Evolutionary conservation across 306 rosid species (phyloP), one percentile per base, ranked within the genome.

Genomic region (Hippophae gyantsensis): DNA sequence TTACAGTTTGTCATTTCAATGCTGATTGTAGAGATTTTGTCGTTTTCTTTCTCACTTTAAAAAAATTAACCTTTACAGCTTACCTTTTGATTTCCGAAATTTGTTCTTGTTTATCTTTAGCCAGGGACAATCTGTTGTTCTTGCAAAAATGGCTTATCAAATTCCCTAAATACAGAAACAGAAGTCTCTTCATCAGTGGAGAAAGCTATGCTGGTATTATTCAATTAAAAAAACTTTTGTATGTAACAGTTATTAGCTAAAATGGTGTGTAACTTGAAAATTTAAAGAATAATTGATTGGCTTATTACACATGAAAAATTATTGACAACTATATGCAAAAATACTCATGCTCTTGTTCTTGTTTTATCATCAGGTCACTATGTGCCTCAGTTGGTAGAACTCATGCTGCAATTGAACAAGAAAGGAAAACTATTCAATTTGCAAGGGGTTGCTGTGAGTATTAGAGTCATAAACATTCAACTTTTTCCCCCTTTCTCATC

Each of bases 351-450:
- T 13, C 13, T 47, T 13, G 1, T 47, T 56, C 2, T 9, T 10
- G 12, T 6, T 10, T 40, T 40, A 3, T 40, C 23, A 11, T 5
- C 55, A 79, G 85, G 79, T 66, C 85, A 76, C 66, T 76, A 69
- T 46, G 72, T 52, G 10, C 85, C 85, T 45, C 82, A 80, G 54
- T 77, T 80, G 43, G 77, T 79, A n/a, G 56, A 64, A 12, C 85
- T 80, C 18, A 64, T 80, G 61, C 41, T 70, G 7, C 40, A 69
- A 23, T 76, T 62, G 9, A 63, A 67, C 7, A 54, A 48, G 41
- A 66, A 67, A 64, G 61, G 57, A 43, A 60, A 76, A 13, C 61
- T 65, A 7, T 47, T 80, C 66, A 76, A 76, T 14, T 66, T 76
- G 7, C 73, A 64, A 51, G 82, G 74, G 7, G 54, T 80, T 59